Evolutionary conservation across 106 monocot genomes (phyloP), one percentile per base, ranked within the genome.

Genomic region (Agapanthus africanus): DNA sequence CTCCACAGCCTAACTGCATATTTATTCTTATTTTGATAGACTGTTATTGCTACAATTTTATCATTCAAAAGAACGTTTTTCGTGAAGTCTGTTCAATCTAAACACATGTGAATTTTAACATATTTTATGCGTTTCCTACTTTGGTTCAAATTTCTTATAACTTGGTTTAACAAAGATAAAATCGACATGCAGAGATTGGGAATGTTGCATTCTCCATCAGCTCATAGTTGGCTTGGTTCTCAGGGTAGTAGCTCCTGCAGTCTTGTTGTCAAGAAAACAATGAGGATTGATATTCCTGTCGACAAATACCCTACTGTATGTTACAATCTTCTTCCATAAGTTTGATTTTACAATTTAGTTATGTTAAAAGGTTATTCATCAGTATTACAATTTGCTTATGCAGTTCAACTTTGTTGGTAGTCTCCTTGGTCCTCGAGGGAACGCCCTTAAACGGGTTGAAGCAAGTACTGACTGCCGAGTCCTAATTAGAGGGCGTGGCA

Each of bases 401-500:
- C 65, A 95, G 94, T 95, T 68, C 73, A 95, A 95, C 65, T 95
- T 95, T 75, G 88, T 95, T 47, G 94, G 94, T 18, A 80, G 94
- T 36, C 84, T 95, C 56, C 83, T 95, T 59, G 94, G 94, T 67
- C 94, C 94, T 64, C 77, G 94, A 6, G n/a, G n/a, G n/a, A n/a
- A n/a, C n/a, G n/a, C n/a, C n/a, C n/a, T n/a, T n/a, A n/a, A n/a
- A n/a, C n/a, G n/a, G n/a, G n/a, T n/a, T n/a, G n/a, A n/a, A n/a
- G n/a, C n/a, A n/a, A n/a, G n/a, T n/a, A n/a, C n/a, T n/a, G n/a
- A n/a, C n/a, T n/a, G n/a, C n/a, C n/a, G n/a, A n/a, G n/a, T n/a
- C n/a, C n/a, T n/a, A n/a, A 91, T 95, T 32, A 91, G 94, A 79
- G 94, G 94, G 22, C 74, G 79, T 37, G 94, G 94, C 31, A 91